Conservation (phyloP, 164 flowering plant species). For the Akebia trifoliata region DNA sequence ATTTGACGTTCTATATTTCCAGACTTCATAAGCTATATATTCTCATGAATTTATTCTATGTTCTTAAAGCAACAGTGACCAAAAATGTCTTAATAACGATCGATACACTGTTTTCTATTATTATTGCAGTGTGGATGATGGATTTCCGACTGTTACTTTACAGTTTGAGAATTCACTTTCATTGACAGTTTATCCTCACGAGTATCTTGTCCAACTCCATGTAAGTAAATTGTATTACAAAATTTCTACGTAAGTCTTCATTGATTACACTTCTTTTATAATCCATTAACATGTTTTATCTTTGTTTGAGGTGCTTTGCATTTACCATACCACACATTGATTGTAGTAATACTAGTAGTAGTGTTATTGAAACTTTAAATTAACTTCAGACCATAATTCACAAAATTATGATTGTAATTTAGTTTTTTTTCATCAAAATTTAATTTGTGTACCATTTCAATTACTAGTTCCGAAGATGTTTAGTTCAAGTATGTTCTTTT, state of each 20-base stretch:
- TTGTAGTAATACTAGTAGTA: neutral
- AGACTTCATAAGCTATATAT: neutral
- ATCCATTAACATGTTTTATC: neutral
- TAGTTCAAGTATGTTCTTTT: neutral
- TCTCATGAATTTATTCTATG: neutral
- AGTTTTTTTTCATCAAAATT: neutral
- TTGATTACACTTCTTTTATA: neutral
- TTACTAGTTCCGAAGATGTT: neutral
- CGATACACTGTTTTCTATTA: neutral
- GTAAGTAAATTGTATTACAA: constrained; percentile 32
- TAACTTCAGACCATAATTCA: no score
- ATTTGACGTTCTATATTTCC: neutral
- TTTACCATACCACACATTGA: neutral
- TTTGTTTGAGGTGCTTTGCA: neutral
- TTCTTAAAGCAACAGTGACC: neutral
- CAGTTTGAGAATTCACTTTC: constrained; percentile 9
- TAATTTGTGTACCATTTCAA: neutral
- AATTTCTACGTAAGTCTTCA: neutral
- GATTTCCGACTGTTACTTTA: constrained; percentile 9
- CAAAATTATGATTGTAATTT: neutral
- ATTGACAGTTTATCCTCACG: constrained; percentile 7
- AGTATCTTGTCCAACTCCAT: constrained; percentile 2
- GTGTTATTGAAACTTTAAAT: neutral
- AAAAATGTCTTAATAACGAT: neutral
- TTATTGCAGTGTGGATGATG: constrained; percentile 9